Base-by-base conservation (phyloP, 169 alveolate species). In the Plasmodium gaboni region DNA sequence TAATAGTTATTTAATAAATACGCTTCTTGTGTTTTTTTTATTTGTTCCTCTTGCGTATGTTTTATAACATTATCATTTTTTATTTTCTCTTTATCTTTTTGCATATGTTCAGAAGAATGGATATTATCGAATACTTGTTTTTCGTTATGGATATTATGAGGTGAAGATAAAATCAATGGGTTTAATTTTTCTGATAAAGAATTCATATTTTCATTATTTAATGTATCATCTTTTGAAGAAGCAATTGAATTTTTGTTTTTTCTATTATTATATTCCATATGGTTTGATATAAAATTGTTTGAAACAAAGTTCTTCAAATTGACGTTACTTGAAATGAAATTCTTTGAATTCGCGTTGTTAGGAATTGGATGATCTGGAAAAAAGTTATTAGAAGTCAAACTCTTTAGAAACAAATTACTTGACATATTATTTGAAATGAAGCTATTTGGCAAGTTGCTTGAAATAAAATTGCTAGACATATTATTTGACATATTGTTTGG, bases 161-260 rank as follows among this genome's bases (percentile, higher is more conserved):
- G 46, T 57, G 64, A 67, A 17, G 76, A 51, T 4, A 64, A 64
- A 64, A 22, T 59, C 32, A 51, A 32, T 59, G 69, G 61, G 63
- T 76, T 76, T 2, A 28, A 19, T 32, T 76, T 19, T 76, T 76
- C 76, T 59, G 50, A 64, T 22, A 19, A 42, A 13, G 67, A 17
- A 42, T 68, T 53, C 50, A 69, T 64, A 64, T 76, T 76, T 15
- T 17, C 67, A 42, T 69, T 50, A 76, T 64, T 76, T 28, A 51
- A 22, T 51, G 65, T 19, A 64, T 64, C 32, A 19, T 22, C 51
- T 55, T 76, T 76, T 76, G 67, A 65, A 28, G 13, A 22, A 38
- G 64, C 53, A 28, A 32, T 32, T 32, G 22, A 24, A 65, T 76
- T 76, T 51, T 65, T 55, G 17, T 13, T 42, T 13, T 48, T 76